A percentile compares a stretch with the other conserved stretches of the same genome.
Evolutionary conservation across 2,329 filamentous ascomycete species (phyloP).

Genomic region (Westerdykella aurantiaca): DNA sequence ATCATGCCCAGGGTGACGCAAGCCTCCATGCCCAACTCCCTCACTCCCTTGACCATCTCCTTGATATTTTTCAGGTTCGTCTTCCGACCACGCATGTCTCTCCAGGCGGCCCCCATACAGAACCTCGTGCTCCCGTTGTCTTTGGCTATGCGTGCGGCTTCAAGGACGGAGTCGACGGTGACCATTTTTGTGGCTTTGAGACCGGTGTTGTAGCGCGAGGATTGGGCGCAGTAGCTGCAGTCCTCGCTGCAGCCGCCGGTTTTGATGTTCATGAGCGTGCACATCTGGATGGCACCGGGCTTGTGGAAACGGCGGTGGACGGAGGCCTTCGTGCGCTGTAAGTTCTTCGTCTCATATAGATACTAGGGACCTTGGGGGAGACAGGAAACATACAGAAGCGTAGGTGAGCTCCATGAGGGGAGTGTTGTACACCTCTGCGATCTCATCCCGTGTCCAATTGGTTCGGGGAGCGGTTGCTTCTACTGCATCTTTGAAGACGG

Average conservation of each 20-base stretch:
- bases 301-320: slow-evolving; percentile 83
- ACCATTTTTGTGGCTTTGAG: slow-evolving; percentile 75
- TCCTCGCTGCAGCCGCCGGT: slow-evolving; percentile 89
- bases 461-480: slow-evolving; percentile 58
- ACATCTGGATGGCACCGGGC: slow-evolving; percentile 79
- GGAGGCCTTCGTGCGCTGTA: slow-evolving; percentile 50
- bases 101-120: slow-evolving; percentile 93
- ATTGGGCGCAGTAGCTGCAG: slow-evolving; percentile 89
- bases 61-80: slow-evolving; percentile 77
- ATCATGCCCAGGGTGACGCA: slow-evolving; percentile 96
- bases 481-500: slow-evolving; percentile 46
- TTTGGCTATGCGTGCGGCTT: slow-evolving; percentile 69
- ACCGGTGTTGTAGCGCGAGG: slow-evolving; percentile 71
- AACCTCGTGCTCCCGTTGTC: slow-evolving; percentile 83
- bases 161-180: slow-evolving; percentile 73
- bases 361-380: background rate
- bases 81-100: slow-evolving; percentile 88
- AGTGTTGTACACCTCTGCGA: slow-evolving; percentile 73
- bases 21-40: slow-evolving; percentile 77
- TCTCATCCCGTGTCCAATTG: slow-evolving; percentile 77
- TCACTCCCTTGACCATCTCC: slow-evolving; percentile 76
- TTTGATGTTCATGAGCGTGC: slow-evolving; percentile 95
- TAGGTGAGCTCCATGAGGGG: slow-evolving; percentile 74
- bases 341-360: background rate
- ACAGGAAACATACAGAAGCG: slow-evolving; percentile 54